Conservation (phyloP, 2,329 filamentous ascomycete species). For the Fusarium chuoi region DNA sequence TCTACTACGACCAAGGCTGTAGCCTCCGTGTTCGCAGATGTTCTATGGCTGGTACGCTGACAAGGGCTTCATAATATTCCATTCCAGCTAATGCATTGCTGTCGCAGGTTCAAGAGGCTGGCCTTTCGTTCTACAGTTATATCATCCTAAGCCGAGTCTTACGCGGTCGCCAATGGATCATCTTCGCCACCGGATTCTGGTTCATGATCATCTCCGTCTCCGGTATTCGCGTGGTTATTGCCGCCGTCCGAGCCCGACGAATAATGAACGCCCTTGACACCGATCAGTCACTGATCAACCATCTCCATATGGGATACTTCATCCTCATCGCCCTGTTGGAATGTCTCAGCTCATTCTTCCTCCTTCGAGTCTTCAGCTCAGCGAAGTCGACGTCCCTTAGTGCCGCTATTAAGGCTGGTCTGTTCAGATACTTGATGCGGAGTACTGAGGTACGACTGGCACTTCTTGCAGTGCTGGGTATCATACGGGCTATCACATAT, state of each 20-base stretch:
- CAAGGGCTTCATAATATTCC: accelerated
- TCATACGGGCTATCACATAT: slow-evolving; percentile 54
- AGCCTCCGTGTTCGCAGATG: slow-evolving; percentile 53
- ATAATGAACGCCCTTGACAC: slow-evolving; percentile 41
- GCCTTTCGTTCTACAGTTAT: slow-evolving; percentile 61
- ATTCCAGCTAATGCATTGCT: background rate
- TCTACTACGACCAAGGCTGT: slow-evolving; percentile 42
- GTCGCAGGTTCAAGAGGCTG: slow-evolving; percentile 56
- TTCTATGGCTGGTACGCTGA: slow-evolving; percentile 53
- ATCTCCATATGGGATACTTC: slow-evolving; percentile 56
- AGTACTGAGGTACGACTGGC: slow-evolving; percentile 55
- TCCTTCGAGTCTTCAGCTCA: slow-evolving; percentile 51
- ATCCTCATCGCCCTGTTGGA: slow-evolving; percentile 54
- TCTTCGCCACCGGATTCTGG: slow-evolving; percentile 66
- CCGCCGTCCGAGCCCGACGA: slow-evolving; percentile 45
- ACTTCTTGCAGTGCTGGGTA: slow-evolving; percentile 51
- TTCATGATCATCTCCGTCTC: slow-evolving; percentile 64
- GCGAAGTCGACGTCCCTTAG: slow-evolving; percentile 45
- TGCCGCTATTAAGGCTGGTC: slow-evolving; percentile 45
- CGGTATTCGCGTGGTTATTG: slow-evolving; percentile 57
- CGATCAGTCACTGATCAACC: slow-evolving; percentile 49
- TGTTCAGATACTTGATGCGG: slow-evolving; percentile 54
- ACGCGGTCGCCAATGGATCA: slow-evolving; percentile 51
- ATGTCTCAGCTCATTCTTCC: slow-evolving; percentile 53
- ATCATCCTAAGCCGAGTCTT: slow-evolving; percentile 63